phyloP scores from a whole-genome alignment of 768 basidiomycete genomes.

The Clitopilus hobsonii region DNA sequence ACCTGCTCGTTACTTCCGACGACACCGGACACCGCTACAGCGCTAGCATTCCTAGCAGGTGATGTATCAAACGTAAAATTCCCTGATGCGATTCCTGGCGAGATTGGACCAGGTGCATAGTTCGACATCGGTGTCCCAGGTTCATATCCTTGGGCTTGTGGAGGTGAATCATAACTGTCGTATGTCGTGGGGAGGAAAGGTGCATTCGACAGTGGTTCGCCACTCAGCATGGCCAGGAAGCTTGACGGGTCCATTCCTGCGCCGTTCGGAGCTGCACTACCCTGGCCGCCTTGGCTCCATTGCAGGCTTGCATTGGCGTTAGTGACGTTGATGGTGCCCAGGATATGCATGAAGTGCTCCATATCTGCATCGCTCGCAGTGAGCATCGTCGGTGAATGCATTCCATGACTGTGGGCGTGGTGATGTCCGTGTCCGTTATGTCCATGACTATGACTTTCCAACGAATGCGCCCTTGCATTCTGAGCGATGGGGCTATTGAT shows the following conservation, averaged over 20 bases:
- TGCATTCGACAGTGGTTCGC: slow-evolving; percentile 32
- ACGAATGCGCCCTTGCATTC: not conserved
- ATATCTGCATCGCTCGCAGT: not conserved
- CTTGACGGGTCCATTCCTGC: slow-evolving; percentile 23
- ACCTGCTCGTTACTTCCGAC: not conserved
- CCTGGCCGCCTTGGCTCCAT: not conserved
- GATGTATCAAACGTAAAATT: not conserved
- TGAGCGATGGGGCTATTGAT: not conserved
- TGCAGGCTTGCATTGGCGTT: not conserved
- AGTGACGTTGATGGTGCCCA: not conserved
- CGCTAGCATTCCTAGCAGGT: not conserved
- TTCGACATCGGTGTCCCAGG: not conserved
- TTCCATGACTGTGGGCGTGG: not conserved
- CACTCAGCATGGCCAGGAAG: slow-evolving; percentile 35
- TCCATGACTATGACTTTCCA: not conserved
- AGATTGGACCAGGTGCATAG: not conserved
- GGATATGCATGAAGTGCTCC: not conserved
- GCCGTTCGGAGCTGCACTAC: not conserved
- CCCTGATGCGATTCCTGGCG: not conserved
- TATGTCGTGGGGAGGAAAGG: slow-evolving; percentile 26
- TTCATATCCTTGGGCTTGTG: not conserved
- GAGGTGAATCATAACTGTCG: not conserved
- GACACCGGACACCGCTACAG: not conserved
- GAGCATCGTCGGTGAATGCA: not conserved
- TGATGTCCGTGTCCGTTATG: not conserved